Evolutionary conservation across 305 asterid species (phyloP).

Genomic region (Ajuga reptans): DNA sequence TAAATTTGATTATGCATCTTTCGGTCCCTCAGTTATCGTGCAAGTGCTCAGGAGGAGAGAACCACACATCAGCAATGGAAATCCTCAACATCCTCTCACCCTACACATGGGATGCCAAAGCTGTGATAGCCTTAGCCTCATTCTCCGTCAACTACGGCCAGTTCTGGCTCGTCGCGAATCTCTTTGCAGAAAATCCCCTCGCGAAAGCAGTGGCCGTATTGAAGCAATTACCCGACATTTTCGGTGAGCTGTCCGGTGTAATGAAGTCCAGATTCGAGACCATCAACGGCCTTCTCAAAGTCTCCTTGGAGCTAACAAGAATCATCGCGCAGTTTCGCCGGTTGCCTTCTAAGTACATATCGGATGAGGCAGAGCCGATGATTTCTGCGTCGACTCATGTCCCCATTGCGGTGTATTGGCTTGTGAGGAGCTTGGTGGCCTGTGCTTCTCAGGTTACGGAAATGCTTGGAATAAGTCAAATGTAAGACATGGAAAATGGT

Average conservation of each 20-base stretch:
- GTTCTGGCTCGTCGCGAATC: constrained; percentile 65
- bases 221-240: constrained; percentile 51
- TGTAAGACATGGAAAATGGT: constrained; percentile 38
- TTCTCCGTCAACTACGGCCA: constrained; percentile 65
- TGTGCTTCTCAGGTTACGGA: constrained; percentile 56
- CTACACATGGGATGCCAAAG: constrained; percentile 79
- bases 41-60: constrained; percentile 62
- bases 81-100: constrained; percentile 47
- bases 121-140: constrained; percentile 51
- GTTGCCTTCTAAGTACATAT: constrained; percentile 55
- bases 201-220: constrained; percentile 60
- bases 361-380: constrained; percentile 48
- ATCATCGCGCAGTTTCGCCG: constrained; percentile 44
- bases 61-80: constrained; percentile 46
- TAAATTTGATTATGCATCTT: neutral
- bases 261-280: constrained; percentile 51
- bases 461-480: constrained; percentile 39
- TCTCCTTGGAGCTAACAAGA: constrained; percentile 49
- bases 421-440: constrained; percentile 57
- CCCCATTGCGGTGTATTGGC: constrained; percentile 75
- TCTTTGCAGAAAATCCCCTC: constrained; percentile 45
- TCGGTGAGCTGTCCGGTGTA: constrained; percentile 37
- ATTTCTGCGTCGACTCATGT: constrained; percentile 34
- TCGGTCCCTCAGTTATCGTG: constrained; percentile 43
- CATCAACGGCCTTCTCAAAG: constrained; percentile 45